Evolutionary conservation across 2,329 filamentous ascomycete species (phyloP).

Genomic region (Xylariaceae sp.): DNA sequence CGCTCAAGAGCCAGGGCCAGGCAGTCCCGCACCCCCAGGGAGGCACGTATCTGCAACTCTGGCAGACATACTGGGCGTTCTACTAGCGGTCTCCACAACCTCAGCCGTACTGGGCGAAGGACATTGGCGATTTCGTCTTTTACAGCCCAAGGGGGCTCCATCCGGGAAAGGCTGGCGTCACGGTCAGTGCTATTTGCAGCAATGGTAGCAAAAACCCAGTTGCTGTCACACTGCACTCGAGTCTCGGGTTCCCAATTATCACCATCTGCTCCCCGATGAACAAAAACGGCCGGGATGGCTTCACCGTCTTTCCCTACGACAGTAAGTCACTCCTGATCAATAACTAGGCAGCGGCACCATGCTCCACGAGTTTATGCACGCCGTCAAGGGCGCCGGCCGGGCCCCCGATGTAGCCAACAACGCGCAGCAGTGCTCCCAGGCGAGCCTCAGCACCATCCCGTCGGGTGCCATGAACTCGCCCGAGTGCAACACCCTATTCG

Average conservation of each 20-base stretch:
- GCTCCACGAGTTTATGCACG: slow-evolving; percentile 6
- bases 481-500: too few relatives aligned
- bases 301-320: not conserved
- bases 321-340: not conserved
- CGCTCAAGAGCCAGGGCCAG: not conserved
- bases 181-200: not conserved
- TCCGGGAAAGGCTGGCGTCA: not conserved
- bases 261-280: slow-evolving; percentile 5
- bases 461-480: too few relatives aligned
- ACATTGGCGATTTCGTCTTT: slow-evolving; percentile 1
- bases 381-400: not conserved
- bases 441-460: too few relatives aligned
- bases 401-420: not conserved
- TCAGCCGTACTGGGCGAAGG: not conserved
- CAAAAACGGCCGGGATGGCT: not conserved
- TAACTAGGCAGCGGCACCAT: not conserved
- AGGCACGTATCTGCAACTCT: not conserved
- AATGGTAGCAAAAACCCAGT: not conserved
- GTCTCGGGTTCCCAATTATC: not conserved
- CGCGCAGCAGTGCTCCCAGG: too few relatives aligned
- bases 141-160: not conserved
- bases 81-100: not conserved
- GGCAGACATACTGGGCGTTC: not conserved
- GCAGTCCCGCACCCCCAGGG: not conserved
- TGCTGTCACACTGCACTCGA: not conserved